A percentile compares a stretch with the other conserved stretches of the same genome.
Evolutionary conservation across 2,329 filamentous ascomycete species (phyloP).

Genomic region (Stenocarpella maydis): DNA sequence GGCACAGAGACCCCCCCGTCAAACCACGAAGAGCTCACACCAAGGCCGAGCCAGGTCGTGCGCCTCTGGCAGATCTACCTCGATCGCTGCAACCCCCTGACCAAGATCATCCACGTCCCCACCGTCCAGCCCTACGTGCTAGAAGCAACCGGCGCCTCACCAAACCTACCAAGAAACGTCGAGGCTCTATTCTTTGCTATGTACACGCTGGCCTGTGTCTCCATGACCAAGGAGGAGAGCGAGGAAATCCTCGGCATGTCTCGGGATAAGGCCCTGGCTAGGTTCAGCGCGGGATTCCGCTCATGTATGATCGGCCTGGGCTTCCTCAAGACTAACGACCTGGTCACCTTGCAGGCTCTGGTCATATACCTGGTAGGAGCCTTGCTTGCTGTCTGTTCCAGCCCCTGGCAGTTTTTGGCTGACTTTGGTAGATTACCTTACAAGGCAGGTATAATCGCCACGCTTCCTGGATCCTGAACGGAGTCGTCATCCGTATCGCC

Average conservation of each 20-base stretch:
- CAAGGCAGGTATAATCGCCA: conserved; percentile 67
- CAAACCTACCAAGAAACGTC: conserved; percentile 62
- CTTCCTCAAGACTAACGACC: conserved; percentile 67
- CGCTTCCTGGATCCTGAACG: conserved; percentile 67
- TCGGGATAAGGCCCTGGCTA: conserved; percentile 58
- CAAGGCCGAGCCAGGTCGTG: conserved; percentile 71
- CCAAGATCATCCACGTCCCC: conserved; percentile 77
- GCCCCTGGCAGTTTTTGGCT: conserved; percentile 21
- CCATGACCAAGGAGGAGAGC: conserved; percentile 65
- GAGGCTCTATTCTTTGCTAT: conserved; percentile 72
- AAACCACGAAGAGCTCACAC: conserved; percentile 64
- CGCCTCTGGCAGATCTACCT: conserved; percentile 79
- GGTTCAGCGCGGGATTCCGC: conserved; percentile 61
- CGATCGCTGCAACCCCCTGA: conserved; percentile 77
- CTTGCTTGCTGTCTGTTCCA: background rate
- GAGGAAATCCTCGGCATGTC: conserved; percentile 58
- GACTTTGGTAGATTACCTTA: conserved; percentile 56
- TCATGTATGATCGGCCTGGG: conserved; percentile 58
- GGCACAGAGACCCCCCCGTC: conserved; percentile 46
- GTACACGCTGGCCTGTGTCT: conserved; percentile 67
- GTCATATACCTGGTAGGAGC: conserved; percentile 62
- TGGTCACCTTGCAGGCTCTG: conserved; percentile 66
- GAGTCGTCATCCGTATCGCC: conserved; percentile 68
- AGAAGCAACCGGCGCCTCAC: conserved; percentile 66
- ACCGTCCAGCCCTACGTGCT: conserved; percentile 72